Base-by-base conservation (phyloP, 768 basidiomycete genomes). In the Pluteus cervinus region DNA sequence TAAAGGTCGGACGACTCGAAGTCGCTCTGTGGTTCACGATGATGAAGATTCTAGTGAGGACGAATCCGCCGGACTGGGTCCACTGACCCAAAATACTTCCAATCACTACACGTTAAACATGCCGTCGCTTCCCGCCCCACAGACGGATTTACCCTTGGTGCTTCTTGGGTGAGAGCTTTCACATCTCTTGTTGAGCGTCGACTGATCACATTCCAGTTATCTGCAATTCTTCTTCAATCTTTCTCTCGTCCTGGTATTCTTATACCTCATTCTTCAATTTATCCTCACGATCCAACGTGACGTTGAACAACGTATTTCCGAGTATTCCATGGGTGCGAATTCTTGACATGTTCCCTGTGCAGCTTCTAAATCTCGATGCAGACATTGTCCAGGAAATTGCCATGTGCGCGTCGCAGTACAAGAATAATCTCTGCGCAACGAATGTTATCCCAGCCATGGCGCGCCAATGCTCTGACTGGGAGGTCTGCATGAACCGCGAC, bases 181-280 rank as follows among this genome's bases (percentile, higher is more conserved):
- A 29, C 39, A 16, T 33, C 30, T 41, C 18, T 16, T 28, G 11
- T 24, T 22, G 6, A 20, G 7, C 23, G 35, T n/a, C 10, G 28
- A 12, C 36, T 41, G 39, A 50, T 51, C 43, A 52, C 36, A 39
- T 18, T 41, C 35, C 33, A 87, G 88, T 44, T 98, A 98, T 59
- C 66, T 94, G 15, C 94, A 98, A 56, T 89, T 98, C 62, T 79
- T 87, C 60, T 96, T 96, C 67, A 96, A 97, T 59, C 63, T 87
- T 16, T 81, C 86, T 5, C 73, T 97, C 24, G 78, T 91, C 33
- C 50, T 87, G 26, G 65, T 93, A 33, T 85, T 88, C 52, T 63
- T 99, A 44, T 96, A 92, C 55, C 70, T 97, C 41, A 66, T 84
- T 30, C 62, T 92, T 32, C 81, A 86, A 54, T 91, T 93, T 62